Conservation (phyloP, 1,284 basidiomycete species). For the Ustilago bromivora region DNA sequence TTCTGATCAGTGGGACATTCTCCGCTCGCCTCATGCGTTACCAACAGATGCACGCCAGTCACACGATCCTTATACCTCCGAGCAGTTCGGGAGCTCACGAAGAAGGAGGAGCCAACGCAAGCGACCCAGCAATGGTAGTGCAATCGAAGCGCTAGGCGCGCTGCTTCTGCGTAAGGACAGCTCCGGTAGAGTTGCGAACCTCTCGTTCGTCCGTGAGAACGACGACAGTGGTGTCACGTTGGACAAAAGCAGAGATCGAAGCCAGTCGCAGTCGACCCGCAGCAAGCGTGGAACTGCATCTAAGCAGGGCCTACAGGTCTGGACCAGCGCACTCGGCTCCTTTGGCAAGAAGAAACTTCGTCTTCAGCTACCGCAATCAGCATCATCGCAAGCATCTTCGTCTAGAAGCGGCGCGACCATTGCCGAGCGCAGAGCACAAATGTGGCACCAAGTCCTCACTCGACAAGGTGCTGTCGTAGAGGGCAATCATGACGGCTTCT, state of each 20-base stretch:
- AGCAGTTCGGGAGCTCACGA: slow-evolving; percentile 14
- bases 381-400: background rate
- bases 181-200: slow-evolving; percentile 51
- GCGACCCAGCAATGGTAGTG: slow-evolving; percentile 60
- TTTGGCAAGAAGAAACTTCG: slow-evolving; percentile 19
- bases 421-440: slow-evolving; percentile 57
- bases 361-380: slow-evolving; percentile 21
- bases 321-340: slow-evolving; percentile 27
- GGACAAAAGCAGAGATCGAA: background rate
- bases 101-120: slow-evolving; percentile 29
- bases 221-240: background rate
- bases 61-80: background rate
- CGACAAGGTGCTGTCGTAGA: slow-evolving; percentile 42
- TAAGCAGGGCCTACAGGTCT: slow-evolving; percentile 32
- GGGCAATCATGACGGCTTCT: slow-evolving; percentile 26
- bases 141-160: slow-evolving; percentile 64
- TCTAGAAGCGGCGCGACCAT: slow-evolving; percentile 38
- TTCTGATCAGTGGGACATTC: slow-evolving; percentile 32
- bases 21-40: slow-evolving; percentile 21
- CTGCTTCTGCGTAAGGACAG: slow-evolving; percentile 60
- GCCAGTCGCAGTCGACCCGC: background rate
- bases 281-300: slow-evolving; percentile 4
- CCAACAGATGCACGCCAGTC: slow-evolving; percentile 3
- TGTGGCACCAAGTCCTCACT: slow-evolving; percentile 33
- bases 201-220: slow-evolving; percentile 42